These are phyloP conservation scores for Chloranthus sessilifolius DNA, from an alignment of 164 flowering plant genomes.

Conservation along the genomic window DNA sequence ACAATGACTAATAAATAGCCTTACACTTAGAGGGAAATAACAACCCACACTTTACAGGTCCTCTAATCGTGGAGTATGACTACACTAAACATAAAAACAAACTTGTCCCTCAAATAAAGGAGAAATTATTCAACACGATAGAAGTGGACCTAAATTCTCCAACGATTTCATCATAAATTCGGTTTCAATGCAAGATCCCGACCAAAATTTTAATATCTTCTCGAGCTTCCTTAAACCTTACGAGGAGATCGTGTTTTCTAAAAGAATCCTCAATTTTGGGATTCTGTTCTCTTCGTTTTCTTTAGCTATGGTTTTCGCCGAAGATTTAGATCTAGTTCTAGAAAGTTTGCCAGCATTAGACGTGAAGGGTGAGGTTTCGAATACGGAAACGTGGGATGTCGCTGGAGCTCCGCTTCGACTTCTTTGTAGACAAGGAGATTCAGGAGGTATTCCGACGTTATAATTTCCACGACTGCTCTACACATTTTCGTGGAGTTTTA, in stretches of 20 bases:
- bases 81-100: too few relatives aligned
- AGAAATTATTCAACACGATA: too few relatives aligned
- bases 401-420: constrained; percentile 27
- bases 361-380: constrained; percentile 6
- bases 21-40: too few relatives aligned
- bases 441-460: background rate
- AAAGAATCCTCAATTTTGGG: background rate
- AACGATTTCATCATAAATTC: background rate
- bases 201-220: constrained; percentile 6
- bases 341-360: constrained; percentile 5
- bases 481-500: too few relatives aligned
- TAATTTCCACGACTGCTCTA: constrained; percentile 6
- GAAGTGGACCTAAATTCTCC: too few relatives aligned
- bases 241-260: background rate
- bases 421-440: constrained; percentile 24
- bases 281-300: constrained; percentile 8
- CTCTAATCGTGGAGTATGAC: too few relatives aligned
- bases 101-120: too few relatives aligned
- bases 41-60: too few relatives aligned
- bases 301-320: constrained; percentile 16
- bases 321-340: constrained; percentile 28
- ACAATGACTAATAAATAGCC: too few relatives aligned
- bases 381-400: background rate
- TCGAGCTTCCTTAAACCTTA: constrained; percentile 1
- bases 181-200: constrained; percentile 6